Conservation (phyloP, 352 stramenopile species). For the Detonula confervacea region DNA sequence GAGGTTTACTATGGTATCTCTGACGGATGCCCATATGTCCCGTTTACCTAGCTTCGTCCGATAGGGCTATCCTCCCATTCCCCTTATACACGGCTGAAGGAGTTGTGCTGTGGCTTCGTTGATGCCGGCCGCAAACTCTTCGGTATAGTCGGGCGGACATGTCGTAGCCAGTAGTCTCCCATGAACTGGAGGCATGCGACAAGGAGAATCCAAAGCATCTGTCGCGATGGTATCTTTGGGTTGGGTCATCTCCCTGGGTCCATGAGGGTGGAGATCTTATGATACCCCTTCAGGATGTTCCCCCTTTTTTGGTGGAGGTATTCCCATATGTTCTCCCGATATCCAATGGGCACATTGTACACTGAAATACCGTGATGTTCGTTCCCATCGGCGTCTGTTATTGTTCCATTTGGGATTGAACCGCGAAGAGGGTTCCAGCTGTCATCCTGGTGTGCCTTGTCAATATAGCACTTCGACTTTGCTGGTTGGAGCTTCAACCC, state of each 20-base stretch:
- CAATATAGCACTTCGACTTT: slow-evolving; percentile 21
- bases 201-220: neutral
- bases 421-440: neutral
- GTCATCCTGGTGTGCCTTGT: neutral
- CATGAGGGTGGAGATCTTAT: neutral
- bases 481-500: neutral
- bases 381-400: too few species aligned
- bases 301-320: neutral
- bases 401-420: too few species aligned
- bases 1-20: too few species aligned
- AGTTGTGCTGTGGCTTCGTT: neutral
- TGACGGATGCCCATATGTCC: too few species aligned
- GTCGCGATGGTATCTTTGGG: neutral
- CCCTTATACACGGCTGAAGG: neutral
- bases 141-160: neutral
- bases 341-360: neutral
- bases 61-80: too few species aligned
- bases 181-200: neutral
- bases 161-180: neutral
- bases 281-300: neutral
- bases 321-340: neutral
- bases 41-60: too few species aligned
- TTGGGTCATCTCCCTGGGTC: neutral
- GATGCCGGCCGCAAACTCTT: neutral
- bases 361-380: too few species aligned